Evolutionary conservation across 78 protist genomes (phyloP), one percentile per base, ranked within the genome.

Genomic region (Pigoraptor vietnamica): DNA sequence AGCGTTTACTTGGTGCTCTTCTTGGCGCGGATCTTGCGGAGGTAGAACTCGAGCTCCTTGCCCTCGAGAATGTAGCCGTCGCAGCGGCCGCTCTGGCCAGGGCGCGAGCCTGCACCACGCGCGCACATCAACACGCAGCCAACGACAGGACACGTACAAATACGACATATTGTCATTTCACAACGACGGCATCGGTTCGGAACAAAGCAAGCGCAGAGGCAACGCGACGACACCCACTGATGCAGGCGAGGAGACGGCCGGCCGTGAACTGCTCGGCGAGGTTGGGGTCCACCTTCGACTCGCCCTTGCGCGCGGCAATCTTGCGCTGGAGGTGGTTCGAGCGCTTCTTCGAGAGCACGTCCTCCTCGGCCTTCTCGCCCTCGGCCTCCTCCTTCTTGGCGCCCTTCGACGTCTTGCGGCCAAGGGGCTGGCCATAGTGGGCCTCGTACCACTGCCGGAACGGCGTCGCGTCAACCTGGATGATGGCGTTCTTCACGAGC

Each of bases 51-150:
- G 38, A 99, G 97, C 96, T 99, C 99, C 79, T 96, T 95, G 81
- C 99, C 99, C 94, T 99, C 99, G 37, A 99, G 98, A 94, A 99
- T 90, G 98, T 97, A 97, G 86, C 99, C 99, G 93, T 99, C 99
- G 93, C 95, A 91, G 82, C 98, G 97, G 48, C 99, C 99, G 88
- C 95, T 89, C 96, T 98, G 99, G 81, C 99, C 99, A 36, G 99
- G 99, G 82, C 99, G 92, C 82, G 97, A 95, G 90, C 67, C 67
- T 48, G 67, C 38, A n/a, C 21, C 38, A 83, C 37, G 87, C 19
- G 87, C 34, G 24, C 87, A 82, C 1, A 34, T 33, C 39, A 37
- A 6, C 38, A 1, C 21, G 39, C 1, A 23, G 19, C 10, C 21
- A 82, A 25, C 2, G 87, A 25, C 10, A 82, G n/a, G 83, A 25